These are phyloP conservation scores for Suhomyces chickasaworum DNA, from an alignment of 1,139 yeast species.

Conservation along the genomic window DNA sequence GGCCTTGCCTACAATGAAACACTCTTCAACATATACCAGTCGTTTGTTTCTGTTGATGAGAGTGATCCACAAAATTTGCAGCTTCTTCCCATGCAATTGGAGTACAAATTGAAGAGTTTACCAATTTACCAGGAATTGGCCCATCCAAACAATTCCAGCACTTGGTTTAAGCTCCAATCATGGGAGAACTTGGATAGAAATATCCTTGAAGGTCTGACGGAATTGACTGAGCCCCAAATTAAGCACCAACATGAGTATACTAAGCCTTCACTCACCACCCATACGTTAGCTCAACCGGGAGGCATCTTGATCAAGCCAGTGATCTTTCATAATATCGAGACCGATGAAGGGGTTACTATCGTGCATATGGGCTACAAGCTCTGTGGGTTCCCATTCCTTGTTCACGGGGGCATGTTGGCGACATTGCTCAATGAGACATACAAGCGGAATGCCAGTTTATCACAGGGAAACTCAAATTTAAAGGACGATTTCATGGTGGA, in stretches of 20 bases:
- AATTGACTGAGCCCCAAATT: conserved; percentile 3
- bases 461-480: conserved; percentile 31
- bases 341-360: conserved; percentile 64
- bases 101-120: conserved; percentile 50
- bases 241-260: conserved; percentile 38
- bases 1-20: conserved; percentile 39
- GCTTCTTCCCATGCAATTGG: conserved; percentile 34
- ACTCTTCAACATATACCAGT: conserved; percentile 36
- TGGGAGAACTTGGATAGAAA: conserved; percentile 62
- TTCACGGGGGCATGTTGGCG: conserved; percentile 90
- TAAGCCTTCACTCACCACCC: conserved; percentile 30
- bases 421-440: conserved; percentile 77
- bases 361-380: conserved; percentile 78
- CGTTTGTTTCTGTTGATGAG: conserved; percentile 31
- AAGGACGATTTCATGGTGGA: conserved; percentile 51
- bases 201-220: conserved; percentile 27
- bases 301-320: conserved; percentile 76
- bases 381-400: conserved; percentile 84
- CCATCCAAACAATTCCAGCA: conserved; percentile 39
- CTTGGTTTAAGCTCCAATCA: conserved; percentile 51
- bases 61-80: conserved; percentile 20
- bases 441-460: conserved; percentile 57
- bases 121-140: conserved; percentile 54
- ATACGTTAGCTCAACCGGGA: conserved; percentile 60
- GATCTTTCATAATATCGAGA: conserved; percentile 59